Percentiles rank a stretch among this genome's conserved stretches.
Conservation (phyloP, 495 filamentous ascomycete genomes). For the Elaphomyces granulatus region DNA sequence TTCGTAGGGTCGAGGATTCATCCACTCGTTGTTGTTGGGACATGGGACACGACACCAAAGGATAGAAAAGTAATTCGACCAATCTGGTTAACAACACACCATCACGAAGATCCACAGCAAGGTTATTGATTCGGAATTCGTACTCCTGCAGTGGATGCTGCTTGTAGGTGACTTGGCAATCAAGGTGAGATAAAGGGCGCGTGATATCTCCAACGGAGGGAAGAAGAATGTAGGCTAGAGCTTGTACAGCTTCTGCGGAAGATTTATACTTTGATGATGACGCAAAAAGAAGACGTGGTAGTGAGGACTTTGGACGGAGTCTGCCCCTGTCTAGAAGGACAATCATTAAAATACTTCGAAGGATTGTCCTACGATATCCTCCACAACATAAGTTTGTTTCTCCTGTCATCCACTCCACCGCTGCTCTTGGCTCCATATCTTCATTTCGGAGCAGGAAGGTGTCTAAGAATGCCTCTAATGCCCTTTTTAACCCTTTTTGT, state of each 20-base stretch:
- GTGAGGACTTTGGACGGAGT: constrained; percentile 11
- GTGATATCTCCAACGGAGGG: constrained; percentile 46
- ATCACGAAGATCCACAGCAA: constrained; percentile 51
- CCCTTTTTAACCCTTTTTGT: constrained; percentile 22
- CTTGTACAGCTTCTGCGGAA: constrained; percentile 38
- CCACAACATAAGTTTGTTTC: constrained; percentile 27
- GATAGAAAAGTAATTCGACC: constrained; percentile 44
- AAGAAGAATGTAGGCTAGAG: constrained; percentile 36
- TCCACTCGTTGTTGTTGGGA: not conserved
- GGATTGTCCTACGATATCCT: constrained; percentile 40
- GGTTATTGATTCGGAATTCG: constrained; percentile 41
- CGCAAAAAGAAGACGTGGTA: constrained; percentile 32
- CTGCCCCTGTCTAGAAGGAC: constrained; percentile 41
- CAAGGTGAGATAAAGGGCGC: constrained; percentile 39
- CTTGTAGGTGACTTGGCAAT: constrained; percentile 37
- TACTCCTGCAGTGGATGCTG: constrained; percentile 48
- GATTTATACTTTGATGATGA: constrained; percentile 39
- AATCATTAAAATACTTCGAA: constrained; percentile 47
- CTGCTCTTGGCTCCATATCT: constrained; percentile 23
- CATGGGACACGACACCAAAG: constrained; percentile 9
- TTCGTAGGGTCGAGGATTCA: constrained; percentile 16
- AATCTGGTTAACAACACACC: constrained; percentile 45
- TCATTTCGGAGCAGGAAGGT: constrained; percentile 45
- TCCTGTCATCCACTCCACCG: constrained; percentile 9
- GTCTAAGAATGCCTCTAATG: constrained; percentile 39